Evolutionary conservation across 2,329 filamentous ascomycete genomes (phyloP).

Genomic region (Apiospora aurea): DNA sequence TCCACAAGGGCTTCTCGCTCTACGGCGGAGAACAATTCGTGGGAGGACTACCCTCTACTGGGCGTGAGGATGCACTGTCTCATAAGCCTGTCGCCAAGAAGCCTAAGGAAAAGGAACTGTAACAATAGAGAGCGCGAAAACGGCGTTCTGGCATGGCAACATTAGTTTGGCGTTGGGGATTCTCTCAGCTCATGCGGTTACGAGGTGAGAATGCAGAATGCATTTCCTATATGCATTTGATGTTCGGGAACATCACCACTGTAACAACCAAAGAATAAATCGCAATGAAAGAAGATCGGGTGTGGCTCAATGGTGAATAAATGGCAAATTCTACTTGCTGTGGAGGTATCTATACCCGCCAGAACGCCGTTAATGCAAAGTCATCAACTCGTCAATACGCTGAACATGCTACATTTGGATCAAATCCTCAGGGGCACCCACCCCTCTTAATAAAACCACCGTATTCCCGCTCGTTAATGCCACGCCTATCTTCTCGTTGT

Average conservation of each 20-base stretch:
- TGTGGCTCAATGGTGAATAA: neutral
- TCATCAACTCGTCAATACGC: slow-evolving; percentile 6
- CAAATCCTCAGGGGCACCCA: slow-evolving; percentile 79
- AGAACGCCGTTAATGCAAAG: slow-evolving; percentile 16
- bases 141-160: neutral
- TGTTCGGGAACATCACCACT: neutral
- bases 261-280: neutral
- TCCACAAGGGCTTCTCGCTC: slow-evolving; percentile 80
- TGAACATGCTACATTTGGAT: slow-evolving; percentile 59
- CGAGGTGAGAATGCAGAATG: slow-evolving; percentile 33
- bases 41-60: slow-evolving; percentile 60
- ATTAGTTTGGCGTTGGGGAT: slow-evolving; percentile 9
- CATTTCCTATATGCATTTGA: neutral
- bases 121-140: slow-evolving; percentile 18
- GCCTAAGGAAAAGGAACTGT: slow-evolving; percentile 44
- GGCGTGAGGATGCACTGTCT: slow-evolving; percentile 56
- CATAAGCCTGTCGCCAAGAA: slow-evolving; percentile 56
- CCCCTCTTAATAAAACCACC: slow-evolving; percentile 84
- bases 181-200: slow-evolving; percentile 4
- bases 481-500: slow-evolving; percentile 82
- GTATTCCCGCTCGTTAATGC: slow-evolving; percentile 84
- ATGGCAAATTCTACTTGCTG: slow-evolving; percentile 24
- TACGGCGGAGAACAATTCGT: slow-evolving; percentile 70
- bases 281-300: no score
- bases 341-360: slow-evolving; percentile 20